These are phyloP conservation scores for Paramecium caudatum DNA, from an alignment of 73 alveolate genomes.

Conservation along the genomic window DNA sequence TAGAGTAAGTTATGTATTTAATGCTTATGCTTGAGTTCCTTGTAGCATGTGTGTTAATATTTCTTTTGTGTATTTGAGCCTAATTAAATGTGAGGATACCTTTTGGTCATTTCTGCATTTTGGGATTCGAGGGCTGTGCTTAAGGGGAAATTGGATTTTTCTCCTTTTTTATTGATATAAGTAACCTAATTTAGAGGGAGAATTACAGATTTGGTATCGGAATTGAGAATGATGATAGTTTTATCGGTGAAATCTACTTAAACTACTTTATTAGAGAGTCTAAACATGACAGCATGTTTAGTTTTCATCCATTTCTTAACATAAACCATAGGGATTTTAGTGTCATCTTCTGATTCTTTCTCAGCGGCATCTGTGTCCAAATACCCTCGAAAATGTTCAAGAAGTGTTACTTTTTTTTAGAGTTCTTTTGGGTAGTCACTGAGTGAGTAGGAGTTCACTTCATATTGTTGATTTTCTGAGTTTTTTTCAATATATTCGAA, in stretches of 20 bases:
- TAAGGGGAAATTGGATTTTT: slow-evolving; percentile 91
- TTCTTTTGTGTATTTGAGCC: slow-evolving; percentile 97
- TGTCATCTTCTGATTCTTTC: slow-evolving; percentile 65
- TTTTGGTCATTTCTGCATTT: slow-evolving; percentile 96
- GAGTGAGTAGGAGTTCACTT: slow-evolving; percentile 73
- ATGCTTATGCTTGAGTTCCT: slow-evolving; percentile 43
- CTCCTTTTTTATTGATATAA: slow-evolving; percentile 98
- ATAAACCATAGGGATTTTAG: slow-evolving; percentile 78
- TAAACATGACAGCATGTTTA: slow-evolving; percentile 97
- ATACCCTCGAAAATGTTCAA: slow-evolving; percentile 91
- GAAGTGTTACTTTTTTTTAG: slow-evolving; percentile 92
- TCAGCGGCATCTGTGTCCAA: slow-evolving; percentile 81
- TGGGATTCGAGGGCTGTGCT: slow-evolving; percentile 92
- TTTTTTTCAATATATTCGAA: slow-evolving; percentile 80
- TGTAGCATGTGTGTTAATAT: slow-evolving; percentile 92
- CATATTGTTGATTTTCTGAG: slow-evolving; percentile 56
- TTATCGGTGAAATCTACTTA: slow-evolving; percentile 98
- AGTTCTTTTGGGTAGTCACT: slow-evolving; percentile 92
- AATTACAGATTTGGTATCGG: slow-evolving; percentile 92
- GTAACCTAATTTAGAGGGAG: slow-evolving; percentile 73
- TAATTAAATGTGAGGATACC: slow-evolving; percentile 4
- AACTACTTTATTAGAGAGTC: slow-evolving; percentile 97
- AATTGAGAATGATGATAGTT: slow-evolving; percentile 93
- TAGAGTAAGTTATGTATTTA: slow-evolving; percentile 47
- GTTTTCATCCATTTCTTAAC: slow-evolving; percentile 98